Evolutionary conservation across 2,329 filamentous ascomycete genomes (phyloP).

Genomic region (Grosmannia huntii): DNA sequence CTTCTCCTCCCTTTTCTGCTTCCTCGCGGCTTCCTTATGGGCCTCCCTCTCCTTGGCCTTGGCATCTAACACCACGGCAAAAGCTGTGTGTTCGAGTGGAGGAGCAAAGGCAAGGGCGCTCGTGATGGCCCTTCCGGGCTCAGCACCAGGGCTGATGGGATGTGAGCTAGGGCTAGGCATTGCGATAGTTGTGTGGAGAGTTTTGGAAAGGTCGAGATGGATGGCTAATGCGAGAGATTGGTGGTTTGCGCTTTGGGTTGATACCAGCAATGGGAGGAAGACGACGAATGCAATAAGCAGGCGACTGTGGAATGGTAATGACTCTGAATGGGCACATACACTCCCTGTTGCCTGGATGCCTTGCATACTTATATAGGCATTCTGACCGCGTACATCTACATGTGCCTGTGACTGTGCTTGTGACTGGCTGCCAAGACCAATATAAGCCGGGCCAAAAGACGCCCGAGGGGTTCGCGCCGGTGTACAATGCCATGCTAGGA

Average conservation of each 20-base stretch:
- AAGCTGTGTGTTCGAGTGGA: slow-evolving; percentile 3
- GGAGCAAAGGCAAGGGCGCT: slow-evolving; percentile 6
- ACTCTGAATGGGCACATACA: not conserved
- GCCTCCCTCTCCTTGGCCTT: not conserved
- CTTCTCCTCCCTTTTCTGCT: slow-evolving; percentile 1
- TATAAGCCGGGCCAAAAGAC: not conserved
- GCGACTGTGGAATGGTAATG: not conserved
- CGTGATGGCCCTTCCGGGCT: not conserved
- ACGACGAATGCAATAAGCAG: not conserved
- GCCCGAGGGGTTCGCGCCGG: not conserved
- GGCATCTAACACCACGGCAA: slow-evolving; percentile 2
- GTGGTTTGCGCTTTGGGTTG: not conserved
- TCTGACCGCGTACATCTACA: not conserved
- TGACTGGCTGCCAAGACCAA: not conserved
- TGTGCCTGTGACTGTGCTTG: not conserved
- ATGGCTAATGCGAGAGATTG: not conserved
- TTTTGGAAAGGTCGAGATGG: not conserved
- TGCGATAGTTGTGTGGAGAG: not conserved
- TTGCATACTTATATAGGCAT: not conserved
- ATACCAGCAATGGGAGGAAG: not conserved
- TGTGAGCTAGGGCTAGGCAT: not conserved
- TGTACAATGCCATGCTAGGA: not conserved
- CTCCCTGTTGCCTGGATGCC: not conserved
- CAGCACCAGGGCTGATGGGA: not conserved
- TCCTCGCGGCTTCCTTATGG: not conserved